Conservation (phyloP, 164 flowering plant genomes). For the Annona squamosa region DNA sequence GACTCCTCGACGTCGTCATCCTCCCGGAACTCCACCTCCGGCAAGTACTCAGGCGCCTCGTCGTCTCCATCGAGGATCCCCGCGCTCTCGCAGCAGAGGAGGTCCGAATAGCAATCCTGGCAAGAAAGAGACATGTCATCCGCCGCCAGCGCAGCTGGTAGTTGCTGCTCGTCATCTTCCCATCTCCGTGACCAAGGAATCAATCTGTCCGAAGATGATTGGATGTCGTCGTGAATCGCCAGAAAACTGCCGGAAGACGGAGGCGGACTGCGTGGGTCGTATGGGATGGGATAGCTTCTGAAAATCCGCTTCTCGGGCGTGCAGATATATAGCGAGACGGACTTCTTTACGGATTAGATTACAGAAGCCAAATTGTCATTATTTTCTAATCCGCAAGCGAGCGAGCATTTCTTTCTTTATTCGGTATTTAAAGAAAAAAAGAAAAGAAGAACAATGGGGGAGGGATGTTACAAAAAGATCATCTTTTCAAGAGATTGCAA, state of each 20-base stretch:
- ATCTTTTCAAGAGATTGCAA: too few relatives aligned
- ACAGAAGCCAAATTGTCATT: too few relatives aligned
- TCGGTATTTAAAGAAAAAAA: too few relatives aligned
- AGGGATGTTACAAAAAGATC: too few relatives aligned
- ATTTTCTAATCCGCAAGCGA: too few relatives aligned
- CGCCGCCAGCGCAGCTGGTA: background rate
- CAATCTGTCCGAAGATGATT: background rate
- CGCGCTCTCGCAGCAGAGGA: slow-evolving; percentile 73
- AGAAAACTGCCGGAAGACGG: background rate
- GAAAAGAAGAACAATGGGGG: too few relatives aligned
- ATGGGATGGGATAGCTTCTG: too few relatives aligned
- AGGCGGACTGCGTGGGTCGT: background rate
- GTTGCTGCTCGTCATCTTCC: slow-evolving; percentile 3
- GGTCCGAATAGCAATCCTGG: slow-evolving; percentile 48
- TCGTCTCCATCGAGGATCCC: slow-evolving; percentile 25
- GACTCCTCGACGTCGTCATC: slow-evolving; percentile 43
- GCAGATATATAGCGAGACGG: too few relatives aligned
- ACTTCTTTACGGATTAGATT: too few relatives aligned
- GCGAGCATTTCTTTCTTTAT: too few relatives aligned
- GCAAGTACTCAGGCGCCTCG: slow-evolving; percentile 29
- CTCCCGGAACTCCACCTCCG: slow-evolving; percentile 33
- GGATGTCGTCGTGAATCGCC: background rate
- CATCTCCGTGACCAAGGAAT: background rate
- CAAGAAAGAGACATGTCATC: slow-evolving; percentile 37
- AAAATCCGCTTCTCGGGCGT: too few relatives aligned